Evolutionary conservation across 371 early-diverging fungal genomes (phyloP).

Genomic region (Mortierella sp.): DNA sequence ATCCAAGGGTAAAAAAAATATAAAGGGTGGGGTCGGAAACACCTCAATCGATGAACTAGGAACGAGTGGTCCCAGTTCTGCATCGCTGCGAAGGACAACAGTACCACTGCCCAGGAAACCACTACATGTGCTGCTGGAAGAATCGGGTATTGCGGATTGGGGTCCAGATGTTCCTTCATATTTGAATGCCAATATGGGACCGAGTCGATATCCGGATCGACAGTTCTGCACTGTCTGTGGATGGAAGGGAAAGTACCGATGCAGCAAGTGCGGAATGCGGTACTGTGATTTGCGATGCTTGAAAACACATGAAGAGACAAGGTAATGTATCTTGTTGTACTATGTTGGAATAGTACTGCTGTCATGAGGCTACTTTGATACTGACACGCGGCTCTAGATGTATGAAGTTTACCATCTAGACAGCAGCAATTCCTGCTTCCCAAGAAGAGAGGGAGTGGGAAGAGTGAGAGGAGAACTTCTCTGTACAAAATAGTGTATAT

Average conservation of each 20-base stretch:
- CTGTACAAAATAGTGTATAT: not conserved
- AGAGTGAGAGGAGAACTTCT: too few relatives aligned
- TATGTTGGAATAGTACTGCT: too few relatives aligned
- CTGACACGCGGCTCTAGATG: constrained; percentile 7
- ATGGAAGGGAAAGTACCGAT: constrained; percentile 67
- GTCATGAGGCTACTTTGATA: not conserved
- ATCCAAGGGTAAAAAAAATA: constrained; percentile 34
- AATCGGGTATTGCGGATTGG: constrained; percentile 2
- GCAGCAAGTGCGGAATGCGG: constrained; percentile 73
- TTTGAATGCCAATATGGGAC: constrained; percentile 62
- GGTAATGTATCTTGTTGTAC: constrained; percentile 61
- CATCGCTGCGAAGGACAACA: not conserved
- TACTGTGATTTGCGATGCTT: constrained; percentile 71
- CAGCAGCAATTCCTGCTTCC: not conserved
- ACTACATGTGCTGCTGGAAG: not conserved
- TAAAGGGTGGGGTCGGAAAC: constrained; percentile 63
- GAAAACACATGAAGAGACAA: constrained; percentile 70
- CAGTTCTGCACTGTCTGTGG: constrained; percentile 78
- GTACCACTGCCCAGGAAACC: not conserved
- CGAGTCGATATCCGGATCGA: constrained; percentile 70
- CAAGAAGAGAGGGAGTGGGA: too few relatives aligned
- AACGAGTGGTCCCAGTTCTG: constrained; percentile 50
- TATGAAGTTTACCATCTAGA: constrained; percentile 17
- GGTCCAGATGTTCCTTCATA: constrained; percentile 21
- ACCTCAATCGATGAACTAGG: constrained; percentile 68